Percentiles rank a stretch among this genome's conserved stretches.
Evolutionary conservation across 495 filamentous ascomycete species (phyloP).

Genomic region (Aspergillus biplanus): DNA sequence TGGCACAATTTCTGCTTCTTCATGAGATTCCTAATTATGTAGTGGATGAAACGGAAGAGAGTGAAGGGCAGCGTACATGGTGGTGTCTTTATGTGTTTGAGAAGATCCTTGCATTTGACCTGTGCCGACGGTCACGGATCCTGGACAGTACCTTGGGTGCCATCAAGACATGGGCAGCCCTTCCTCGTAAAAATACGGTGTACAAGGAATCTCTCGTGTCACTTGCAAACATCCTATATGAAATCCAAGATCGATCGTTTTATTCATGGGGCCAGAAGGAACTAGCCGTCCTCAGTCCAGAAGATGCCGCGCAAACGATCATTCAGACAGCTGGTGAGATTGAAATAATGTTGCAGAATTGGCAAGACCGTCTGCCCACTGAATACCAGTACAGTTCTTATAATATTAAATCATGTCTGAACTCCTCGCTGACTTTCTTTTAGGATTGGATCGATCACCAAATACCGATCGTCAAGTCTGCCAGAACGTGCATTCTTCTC

Average conservation of each 20-base stretch:
- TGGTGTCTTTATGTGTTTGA: neutral
- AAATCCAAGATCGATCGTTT: neutral
- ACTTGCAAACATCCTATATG: neutral
- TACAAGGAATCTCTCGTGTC: neutral
- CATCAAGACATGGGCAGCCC: neutral
- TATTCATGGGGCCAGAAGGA: neutral
- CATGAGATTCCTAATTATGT: too few relatives aligned
- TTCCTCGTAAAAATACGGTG: neutral
- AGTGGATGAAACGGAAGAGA: too few relatives aligned
- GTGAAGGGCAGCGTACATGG: too few relatives aligned
- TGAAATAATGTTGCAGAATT: neutral
- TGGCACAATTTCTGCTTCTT: too few relatives aligned
- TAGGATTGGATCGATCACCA: too few relatives aligned
- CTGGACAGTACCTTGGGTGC: neutral
- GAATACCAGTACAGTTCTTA: neutral
- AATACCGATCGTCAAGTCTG: too few relatives aligned
- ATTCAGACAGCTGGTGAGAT: neutral
- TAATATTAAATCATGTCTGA: neutral
- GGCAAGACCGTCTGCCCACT: neutral
- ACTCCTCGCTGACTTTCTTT: too few relatives aligned
- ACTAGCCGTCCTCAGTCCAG: neutral
- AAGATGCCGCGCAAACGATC: neutral
- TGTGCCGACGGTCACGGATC: neutral
- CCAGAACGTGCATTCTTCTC: neutral
- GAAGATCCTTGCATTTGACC: neutral